phyloP scores from a whole-genome alignment of 139 green algal genomes.

The Limnomonas spitsbergensis region DNA sequence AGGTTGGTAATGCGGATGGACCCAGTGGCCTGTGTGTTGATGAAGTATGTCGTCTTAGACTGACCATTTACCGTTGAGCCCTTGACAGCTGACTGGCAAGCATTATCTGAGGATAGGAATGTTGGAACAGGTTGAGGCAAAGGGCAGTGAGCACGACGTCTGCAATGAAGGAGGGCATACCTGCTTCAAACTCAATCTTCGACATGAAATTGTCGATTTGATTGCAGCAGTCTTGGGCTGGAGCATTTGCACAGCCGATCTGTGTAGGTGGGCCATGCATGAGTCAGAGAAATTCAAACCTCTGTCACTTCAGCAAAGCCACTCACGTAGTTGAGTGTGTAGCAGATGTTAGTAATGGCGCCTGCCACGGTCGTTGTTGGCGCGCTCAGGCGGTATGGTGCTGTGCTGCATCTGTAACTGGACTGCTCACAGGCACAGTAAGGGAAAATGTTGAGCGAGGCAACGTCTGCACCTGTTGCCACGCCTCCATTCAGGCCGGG shows the following conservation, averaged over 20 bases:
- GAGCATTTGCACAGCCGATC: not conserved
- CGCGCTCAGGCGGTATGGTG: not conserved
- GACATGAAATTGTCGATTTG: not conserved
- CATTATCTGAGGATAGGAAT: slow-evolving; percentile 18
- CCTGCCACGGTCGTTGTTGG: not conserved
- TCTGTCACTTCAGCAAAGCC: too few relatives aligned
- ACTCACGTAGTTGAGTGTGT: not conserved
- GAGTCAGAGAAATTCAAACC: too few relatives aligned
- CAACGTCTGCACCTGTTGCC: too few relatives aligned
- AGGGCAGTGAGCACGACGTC: too few relatives aligned
- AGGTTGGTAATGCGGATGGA: slow-evolving; percentile 9
- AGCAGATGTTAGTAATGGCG: not conserved
- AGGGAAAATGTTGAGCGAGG: not conserved
- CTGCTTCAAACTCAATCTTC: slow-evolving; percentile 23
- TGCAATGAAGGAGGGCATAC: too few relatives aligned
- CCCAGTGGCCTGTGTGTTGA: slow-evolving; percentile 8
- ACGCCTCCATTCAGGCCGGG: too few relatives aligned
- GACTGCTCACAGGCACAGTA: not conserved
- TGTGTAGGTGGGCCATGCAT: not conserved
- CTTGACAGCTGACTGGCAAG: slow-evolving; percentile 4
- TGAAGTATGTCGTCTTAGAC: slow-evolving; percentile 15
- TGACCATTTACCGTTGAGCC: slow-evolving; percentile 1
- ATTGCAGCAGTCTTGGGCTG: not conserved
- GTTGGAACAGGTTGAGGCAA: too few relatives aligned
- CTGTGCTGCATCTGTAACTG: not conserved